Conservation (phyloP, 495 filamentous ascomycete species). For the Hypoxylon fuscum region DNA sequence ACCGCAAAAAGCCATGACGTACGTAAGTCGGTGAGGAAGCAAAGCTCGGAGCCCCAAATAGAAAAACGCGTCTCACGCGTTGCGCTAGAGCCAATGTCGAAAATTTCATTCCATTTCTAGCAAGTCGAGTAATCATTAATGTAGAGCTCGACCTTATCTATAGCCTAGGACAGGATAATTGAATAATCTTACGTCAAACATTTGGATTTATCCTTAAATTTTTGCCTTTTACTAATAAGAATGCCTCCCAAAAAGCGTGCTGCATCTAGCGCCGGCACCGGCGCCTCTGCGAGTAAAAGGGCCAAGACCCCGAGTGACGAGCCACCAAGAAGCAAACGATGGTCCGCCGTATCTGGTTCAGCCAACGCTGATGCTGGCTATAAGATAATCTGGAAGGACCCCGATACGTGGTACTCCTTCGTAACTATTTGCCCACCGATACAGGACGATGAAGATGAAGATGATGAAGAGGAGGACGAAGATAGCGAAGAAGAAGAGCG, state of each 20-base stretch:
- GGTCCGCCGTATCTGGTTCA: constrained; percentile 52
- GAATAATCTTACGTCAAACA: not conserved
- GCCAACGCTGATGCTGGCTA: constrained; percentile 51
- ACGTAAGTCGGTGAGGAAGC: not conserved
- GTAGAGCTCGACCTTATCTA: too few species aligned
- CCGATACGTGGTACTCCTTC: constrained; percentile 43
- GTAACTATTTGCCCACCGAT: constrained; percentile 47
- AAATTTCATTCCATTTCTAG: too few species aligned
- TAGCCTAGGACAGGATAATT: not conserved
- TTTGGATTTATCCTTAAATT: not conserved
- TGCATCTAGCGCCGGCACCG: constrained; percentile 19
- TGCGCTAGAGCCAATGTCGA: not conserved
- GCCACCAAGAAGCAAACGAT: constrained; percentile 47
- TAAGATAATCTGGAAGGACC: constrained; percentile 32
- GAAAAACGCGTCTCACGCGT: not conserved
- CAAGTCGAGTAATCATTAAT: too few species aligned
- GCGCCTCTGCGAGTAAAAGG: constrained; percentile 40
- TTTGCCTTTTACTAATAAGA: not conserved
- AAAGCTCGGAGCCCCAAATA: not conserved
- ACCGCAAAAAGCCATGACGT: not conserved
- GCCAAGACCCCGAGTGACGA: constrained; percentile 18
- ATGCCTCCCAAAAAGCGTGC: constrained; percentile 38
- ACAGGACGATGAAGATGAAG: constrained; percentile 34
- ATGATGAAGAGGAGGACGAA: constrained; percentile 27
- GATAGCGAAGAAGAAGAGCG: constrained; percentile 4